Base-by-base conservation (phyloP, 1,284 basidiomycete genomes). In the Ustilago lituana region DNA sequence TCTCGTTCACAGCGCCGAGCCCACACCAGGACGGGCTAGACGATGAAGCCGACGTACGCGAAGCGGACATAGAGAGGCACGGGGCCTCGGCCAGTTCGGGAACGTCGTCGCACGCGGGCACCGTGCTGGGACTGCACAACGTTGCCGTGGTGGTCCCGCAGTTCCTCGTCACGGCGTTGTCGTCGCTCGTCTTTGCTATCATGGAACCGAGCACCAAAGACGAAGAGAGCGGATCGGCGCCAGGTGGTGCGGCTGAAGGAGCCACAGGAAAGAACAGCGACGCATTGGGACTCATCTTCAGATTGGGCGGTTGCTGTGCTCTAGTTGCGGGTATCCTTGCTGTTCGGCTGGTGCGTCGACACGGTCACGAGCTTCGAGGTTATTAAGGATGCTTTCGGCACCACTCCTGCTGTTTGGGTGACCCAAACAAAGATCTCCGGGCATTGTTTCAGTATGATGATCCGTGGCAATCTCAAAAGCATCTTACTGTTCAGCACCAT, bases 101-200 rank as follows among this genome's bases (percentile, higher is more conserved):
- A n/a, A 71, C 63, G 1, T 37, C 46, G 5, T 46, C 40, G 9
- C 85, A 91, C 41, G 90, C 92, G 0, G 94, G 94, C 20, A 94
- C 93, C 2, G 90, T 97, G 39, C 86, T 97, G 43, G 94, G 94
- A 2, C 93, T 98, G 40, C 94, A 98, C 59, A 77, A 77, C 31
- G 47, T 75, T 7, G 61, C 75, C 1, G 48, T 77, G 5, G 73
- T 75, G 4, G 23, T 73, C 8, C 75, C 75, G 17, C 76, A 76
- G 44, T 74, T 80, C 22, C 22, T 73, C 10, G 89, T 96, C 50
- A 92, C 94, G 0, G 73, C 96, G 15, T 88, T 91, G 15, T 89
- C 93, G 0, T 93, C 92, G 74, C 82, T 89, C 44, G 96, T 71
- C 45, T 71, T 71, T 39, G 62, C 62, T 17, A 61, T 71, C 27